Percentiles rank a stretch among this genome's conserved stretches.
These are phyloP conservation scores for Neofusicoccum cordaticola DNA, from an alignment of 2,329 filamentous ascomycete species.

Conservation along the genomic window DNA sequence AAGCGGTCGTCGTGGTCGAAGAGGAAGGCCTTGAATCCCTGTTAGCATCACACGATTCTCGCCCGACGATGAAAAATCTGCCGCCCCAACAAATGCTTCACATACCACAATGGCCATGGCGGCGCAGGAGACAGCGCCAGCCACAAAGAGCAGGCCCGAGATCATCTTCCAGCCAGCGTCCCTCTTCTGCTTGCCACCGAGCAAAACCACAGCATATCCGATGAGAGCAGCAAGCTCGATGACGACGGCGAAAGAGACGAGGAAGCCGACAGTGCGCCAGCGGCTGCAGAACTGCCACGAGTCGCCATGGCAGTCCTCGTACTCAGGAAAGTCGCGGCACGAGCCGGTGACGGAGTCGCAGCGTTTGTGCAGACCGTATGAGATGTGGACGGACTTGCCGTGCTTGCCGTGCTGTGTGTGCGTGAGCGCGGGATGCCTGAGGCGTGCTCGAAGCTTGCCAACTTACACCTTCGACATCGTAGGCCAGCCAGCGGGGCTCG, in stretches of 20 bases:
- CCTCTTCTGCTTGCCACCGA: slow-evolving; percentile 74
- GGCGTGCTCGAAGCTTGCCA: not conserved
- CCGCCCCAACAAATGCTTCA: slow-evolving; percentile 8
- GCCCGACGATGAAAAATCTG: not conserved
- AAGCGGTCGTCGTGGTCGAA: slow-evolving; percentile 83
- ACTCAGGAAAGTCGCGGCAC: slow-evolving; percentile 66
- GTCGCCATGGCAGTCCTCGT: slow-evolving; percentile 64
- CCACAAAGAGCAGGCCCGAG: slow-evolving; percentile 61
- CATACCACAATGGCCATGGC: slow-evolving; percentile 80
- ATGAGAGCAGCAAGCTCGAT: slow-evolving; percentile 78
- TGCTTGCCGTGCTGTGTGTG: slow-evolving; percentile 30
- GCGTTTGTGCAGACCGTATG: slow-evolving; percentile 74
- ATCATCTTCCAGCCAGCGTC: slow-evolving; percentile 81
- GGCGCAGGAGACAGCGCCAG: slow-evolving; percentile 68
- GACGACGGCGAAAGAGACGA: slow-evolving; percentile 82
- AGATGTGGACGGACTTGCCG: slow-evolving; percentile 28
- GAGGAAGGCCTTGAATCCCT: slow-evolving; percentile 64
- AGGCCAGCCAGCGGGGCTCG: slow-evolving; percentile 70
- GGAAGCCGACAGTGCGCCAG: slow-evolving; percentile 85
- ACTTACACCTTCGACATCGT: slow-evolving; percentile 23
- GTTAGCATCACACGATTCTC: not conserved
- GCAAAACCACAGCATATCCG: slow-evolving; percentile 72
- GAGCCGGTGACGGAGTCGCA: slow-evolving; percentile 68
- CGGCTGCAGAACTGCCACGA: slow-evolving; percentile 81
- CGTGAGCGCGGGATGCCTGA: not conserved